These are phyloP conservation scores for Trichoderma sp. DNA, from an alignment of 2,329 filamentous ascomycete genomes.

Conservation along the genomic window DNA sequence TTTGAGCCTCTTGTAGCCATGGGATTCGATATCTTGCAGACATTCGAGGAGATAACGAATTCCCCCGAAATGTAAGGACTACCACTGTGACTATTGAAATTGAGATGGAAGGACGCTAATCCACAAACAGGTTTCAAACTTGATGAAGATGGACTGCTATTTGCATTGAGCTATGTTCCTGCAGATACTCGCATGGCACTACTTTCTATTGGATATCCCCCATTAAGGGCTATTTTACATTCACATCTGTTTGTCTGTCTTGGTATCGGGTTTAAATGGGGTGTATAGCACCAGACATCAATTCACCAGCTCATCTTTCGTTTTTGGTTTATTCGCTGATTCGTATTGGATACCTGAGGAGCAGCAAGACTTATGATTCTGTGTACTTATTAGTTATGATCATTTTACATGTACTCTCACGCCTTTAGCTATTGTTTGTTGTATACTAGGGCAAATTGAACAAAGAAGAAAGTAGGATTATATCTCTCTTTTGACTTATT, in stretches of 20 bases:
- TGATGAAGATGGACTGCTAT: conserved; percentile 2
- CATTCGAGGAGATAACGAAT: conserved; percentile 76
- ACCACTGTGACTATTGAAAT: no score
- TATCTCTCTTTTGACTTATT: neutral
- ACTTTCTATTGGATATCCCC: neutral
- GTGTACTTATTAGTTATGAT: neutral
- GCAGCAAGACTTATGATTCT: neutral
- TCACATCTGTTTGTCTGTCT: neutral
- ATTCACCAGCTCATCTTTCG: neutral
- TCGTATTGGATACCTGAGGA: neutral
- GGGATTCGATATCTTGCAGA: conserved; percentile 77
- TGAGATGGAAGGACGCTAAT: neutral
- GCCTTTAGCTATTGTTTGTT: neutral
- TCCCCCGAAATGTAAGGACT: conserved; percentile 52
- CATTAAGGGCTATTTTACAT: neutral
- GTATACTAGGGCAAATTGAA: neutral
- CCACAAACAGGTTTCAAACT: neutral
- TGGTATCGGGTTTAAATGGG: neutral
- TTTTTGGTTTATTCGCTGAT: neutral
- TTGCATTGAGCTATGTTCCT: neutral
- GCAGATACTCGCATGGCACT: neutral
- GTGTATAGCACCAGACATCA: neutral
- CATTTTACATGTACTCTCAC: neutral
- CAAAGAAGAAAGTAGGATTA: neutral
- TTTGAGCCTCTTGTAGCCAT: conserved; percentile 72